A percentile compares a stretch with the other conserved stretches of the same genome.
Conservation (phyloP, 345 rosid genomes). For the Raphanus sativus region DNA sequence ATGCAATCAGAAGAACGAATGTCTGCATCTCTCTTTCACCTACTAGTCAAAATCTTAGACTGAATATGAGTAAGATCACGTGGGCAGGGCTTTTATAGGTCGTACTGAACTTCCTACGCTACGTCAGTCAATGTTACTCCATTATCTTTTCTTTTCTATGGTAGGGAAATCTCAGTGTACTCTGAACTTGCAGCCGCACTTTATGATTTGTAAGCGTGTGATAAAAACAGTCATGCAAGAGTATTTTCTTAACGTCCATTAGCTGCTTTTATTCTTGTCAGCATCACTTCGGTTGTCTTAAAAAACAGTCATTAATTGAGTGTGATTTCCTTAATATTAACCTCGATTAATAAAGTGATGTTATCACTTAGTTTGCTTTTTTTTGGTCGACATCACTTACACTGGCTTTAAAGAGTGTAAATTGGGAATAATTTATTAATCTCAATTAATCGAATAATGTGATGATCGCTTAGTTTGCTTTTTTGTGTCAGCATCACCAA, state of each 20-base stretch:
- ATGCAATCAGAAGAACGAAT: neutral
- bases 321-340: neutral
- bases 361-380: neutral
- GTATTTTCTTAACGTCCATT: neutral
- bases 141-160: constrained; percentile 13
- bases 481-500: too few species aligned
- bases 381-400: neutral
- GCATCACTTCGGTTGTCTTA: neutral
- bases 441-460: neutral
- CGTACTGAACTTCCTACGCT: neutral
- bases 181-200: constrained; percentile 1
- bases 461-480: neutral
- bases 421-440: neutral
- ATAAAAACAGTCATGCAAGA: constrained; percentile 4
- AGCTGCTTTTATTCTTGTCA: neutral
- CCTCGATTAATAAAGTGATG: neutral
- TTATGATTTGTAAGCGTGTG: constrained; percentile 7
- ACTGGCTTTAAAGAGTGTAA: neutral
- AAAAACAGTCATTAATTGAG: neutral
- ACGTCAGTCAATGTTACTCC: constrained; percentile 21
- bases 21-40: neutral
- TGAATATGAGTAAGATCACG: constrained; percentile 24
- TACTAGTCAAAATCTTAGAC: constrained; percentile 10
- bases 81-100: constrained; percentile 21
- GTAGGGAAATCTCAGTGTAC: neutral